Percentiles rank a stretch among this genome's conserved stretches.
phyloP scores from a whole-genome alignment of 257 asterid species.

The Perilla frutescens region DNA sequence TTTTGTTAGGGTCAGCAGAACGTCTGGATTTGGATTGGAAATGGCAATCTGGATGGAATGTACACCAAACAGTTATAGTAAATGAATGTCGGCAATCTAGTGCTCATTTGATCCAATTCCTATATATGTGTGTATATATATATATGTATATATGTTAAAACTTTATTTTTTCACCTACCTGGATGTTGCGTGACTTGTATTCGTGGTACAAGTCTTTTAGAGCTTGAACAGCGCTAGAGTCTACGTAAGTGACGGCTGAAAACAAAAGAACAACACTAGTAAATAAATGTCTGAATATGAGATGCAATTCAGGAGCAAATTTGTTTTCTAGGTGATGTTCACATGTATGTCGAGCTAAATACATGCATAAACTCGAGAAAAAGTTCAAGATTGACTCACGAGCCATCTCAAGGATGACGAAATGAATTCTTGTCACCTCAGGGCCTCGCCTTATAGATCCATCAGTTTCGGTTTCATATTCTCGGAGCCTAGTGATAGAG shows the following conservation, averaged over 20 bases:
- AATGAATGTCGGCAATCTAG: neutral
- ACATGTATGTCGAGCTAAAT: neutral
- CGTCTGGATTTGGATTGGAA: conserved; percentile 86
- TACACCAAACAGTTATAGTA: neutral
- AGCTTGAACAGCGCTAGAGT: conserved; percentile 96
- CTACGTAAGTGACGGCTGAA: conserved; percentile 90
- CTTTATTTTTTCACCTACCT: conserved; percentile 51
- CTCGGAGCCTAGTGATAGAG: conserved; percentile 75
- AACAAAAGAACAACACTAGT: conserved; percentile 30
- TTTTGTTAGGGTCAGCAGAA: conserved; percentile 69
- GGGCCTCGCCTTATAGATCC: conserved; percentile 79
- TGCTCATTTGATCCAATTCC: too few species aligned
- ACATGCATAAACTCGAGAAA: conserved; percentile 10
- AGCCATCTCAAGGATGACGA: conserved; percentile 93
- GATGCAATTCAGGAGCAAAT: neutral
- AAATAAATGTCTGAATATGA: conserved; percentile 4
- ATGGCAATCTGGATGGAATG: conserved; percentile 83
- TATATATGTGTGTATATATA: too few species aligned
- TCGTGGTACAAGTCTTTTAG: conserved; percentile 84
- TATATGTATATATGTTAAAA: neutral
- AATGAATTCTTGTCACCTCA: conserved; percentile 75
- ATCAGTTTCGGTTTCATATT: conserved; percentile 73
- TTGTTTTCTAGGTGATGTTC: neutral
- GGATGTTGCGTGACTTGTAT: conserved; percentile 85
- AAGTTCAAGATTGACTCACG: conserved; percentile 65